Evolutionary conservation across 805 yeast species (phyloP), one percentile per base, ranked within the genome.

Genomic region (Jamesozyma hellenica): DNA sequence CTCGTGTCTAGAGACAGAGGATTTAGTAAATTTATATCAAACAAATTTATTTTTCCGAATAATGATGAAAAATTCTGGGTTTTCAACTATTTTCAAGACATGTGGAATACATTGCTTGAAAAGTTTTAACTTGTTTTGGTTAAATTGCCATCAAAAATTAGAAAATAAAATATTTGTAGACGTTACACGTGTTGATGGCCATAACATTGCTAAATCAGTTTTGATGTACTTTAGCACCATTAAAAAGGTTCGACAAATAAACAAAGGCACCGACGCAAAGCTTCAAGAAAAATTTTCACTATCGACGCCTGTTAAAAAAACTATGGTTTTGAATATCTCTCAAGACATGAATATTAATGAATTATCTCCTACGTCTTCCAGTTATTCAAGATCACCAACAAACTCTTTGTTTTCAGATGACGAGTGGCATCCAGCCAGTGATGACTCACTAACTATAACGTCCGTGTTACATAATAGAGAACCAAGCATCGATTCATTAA

Each of bases 341-440:
- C 25, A 34, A 13, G 36, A 34, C 7, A 8, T n/a, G 14, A 23
- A 32, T 13, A 9, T 12, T 4, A 14, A 13, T 28, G 7, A 25
- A 6, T 18, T 21, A 4, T 35, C 55, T 7, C 49, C 54, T 6
- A 47, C 52, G 4, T 47, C 49, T 7, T 53, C 55, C 2, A 43
- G 44, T 23, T 45, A 41, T 35, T 53, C 60, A 4, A 44, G 53
- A 36, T 48, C 50, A 2, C 46, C 59, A 14, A 40, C 51, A 17
- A 50, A 48, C 34, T 52, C 58, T 2, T 37, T 52, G 13, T 56
- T 54, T 34, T 52, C 58, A 8, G 56, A 50, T 35, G 36, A 43
- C 10, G 51, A 53, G 17, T 53, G 57, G 27, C 48, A 45, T 35
- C 36, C 48, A 9, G 44, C 53, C 8, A 43, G 41, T 15, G 44